Evolutionary conservation across 2,329 filamentous ascomycete genomes (phyloP), one percentile per base, ranked within the genome.

Genomic region (Mycogone perniciosa): DNA sequence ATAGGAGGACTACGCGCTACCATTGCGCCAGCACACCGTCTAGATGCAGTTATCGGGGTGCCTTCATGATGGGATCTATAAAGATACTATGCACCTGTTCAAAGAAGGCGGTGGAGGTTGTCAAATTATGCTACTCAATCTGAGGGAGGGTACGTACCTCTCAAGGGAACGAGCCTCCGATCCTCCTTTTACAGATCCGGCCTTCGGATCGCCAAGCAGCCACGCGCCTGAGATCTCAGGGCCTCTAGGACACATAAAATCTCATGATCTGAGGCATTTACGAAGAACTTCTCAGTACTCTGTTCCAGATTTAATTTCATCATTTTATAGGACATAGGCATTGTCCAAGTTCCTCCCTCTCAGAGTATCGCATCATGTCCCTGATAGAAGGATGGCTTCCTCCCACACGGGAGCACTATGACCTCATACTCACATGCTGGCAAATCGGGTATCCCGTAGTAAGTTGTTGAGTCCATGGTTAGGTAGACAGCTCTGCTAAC

Each of bases 351-450:
- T 35, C 11, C 11, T 11, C 33, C 7, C 33, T 35, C 33, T 35
- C 7, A 8, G 7, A 10, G 7, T 8, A 8, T 8, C 7, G 10
- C 39, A 40, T 33, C 50, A 77, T 78, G 72, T 69, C 75, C 8
- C 62, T 81, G 44, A 60, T 81, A 34, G 64, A 76, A 57, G 72
- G 70, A 52, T 82, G 78, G 77, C 66, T 81, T 54, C 82, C 82
- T 11, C 77, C 80, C 1, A 79, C 74, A 51, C 72, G 73, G 57
- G 76, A 80, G 58, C 76, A 82, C 64, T 85, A 80, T 64, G 71
- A 81, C 48, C 58, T 71, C 30, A 64, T 82, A 7, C 63, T 81
- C 34, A 71, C 64, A 30, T 57, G 73, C 44, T 85, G 80, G 71
- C 72, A 77, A 53, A 74, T 77, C 56, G 56, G 57, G 38, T 82